Evolutionary conservation across 2,329 filamentous ascomycete species (phyloP).

Genomic region (Mycosphaerella sp.): DNA sequence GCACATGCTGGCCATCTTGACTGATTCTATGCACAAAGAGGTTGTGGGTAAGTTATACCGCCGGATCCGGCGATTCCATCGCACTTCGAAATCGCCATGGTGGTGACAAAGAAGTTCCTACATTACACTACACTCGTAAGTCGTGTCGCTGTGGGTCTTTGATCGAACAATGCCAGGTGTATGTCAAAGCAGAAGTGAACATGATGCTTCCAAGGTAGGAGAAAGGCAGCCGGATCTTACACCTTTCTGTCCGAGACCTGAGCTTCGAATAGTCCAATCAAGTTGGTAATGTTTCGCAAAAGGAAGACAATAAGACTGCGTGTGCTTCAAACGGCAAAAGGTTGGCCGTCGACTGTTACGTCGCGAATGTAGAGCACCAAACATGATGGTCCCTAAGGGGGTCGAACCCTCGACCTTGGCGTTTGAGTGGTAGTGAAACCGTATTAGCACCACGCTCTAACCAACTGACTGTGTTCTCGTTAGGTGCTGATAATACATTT

Average conservation of each 20-base stretch:
- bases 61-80: constrained; percentile 2
- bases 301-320: neutral
- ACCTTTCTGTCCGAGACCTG: no score
- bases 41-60: neutral
- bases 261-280: neutral
- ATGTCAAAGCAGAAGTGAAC: neutral
- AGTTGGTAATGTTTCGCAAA: neutral
- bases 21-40: neutral
- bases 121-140: neutral
- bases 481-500: neutral
- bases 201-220: neutral
- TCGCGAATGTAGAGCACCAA: neutral
- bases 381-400: neutral
- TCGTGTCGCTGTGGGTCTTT: neutral
- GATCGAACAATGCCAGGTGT: neutral
- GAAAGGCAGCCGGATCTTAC: no score
- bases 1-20: neutral
- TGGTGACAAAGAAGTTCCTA: neutral
- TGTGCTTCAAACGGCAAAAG: neutral
- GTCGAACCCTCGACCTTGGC: constrained; percentile 3
- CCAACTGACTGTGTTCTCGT: neutral
- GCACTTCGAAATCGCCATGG: neutral
- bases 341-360: neutral
- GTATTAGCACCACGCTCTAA: constrained; percentile 2
- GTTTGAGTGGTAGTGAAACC: neutral